A percentile compares a stretch with the other conserved stretches of the same genome.
Conservation (phyloP, 2,329 filamentous ascomycete species). For the Eutypa lata region DNA sequence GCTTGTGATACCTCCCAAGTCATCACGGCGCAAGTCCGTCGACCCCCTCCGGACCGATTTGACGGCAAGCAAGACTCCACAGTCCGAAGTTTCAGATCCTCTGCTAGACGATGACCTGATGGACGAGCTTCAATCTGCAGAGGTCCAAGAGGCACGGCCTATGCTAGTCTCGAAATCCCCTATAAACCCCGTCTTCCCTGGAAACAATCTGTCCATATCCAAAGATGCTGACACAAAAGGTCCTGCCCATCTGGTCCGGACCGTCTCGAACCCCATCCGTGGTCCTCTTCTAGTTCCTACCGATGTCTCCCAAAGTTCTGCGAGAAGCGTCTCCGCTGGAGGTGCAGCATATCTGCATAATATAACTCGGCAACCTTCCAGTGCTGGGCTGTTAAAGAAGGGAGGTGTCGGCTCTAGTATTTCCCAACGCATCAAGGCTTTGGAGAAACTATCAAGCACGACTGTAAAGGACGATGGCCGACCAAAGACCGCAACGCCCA, state of each 20-base stretch:
- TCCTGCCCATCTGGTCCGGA: conserved; percentile 37
- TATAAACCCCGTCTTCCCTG: conserved; percentile 61
- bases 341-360: conserved; percentile 53
- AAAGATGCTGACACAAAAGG: conserved; percentile 11
- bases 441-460: conserved; percentile 70
- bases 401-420: conserved; percentile 86
- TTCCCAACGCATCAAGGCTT: conserved; percentile 87
- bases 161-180: conserved; percentile 80
- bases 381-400: conserved; percentile 63
- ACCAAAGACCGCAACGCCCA: conserved; percentile 28
- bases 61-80: conserved; percentile 28
- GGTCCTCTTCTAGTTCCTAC: conserved; percentile 42
- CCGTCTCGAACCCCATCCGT: conserved; percentile 48
- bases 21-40: conserved; percentile 35
- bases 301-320: conserved; percentile 43
- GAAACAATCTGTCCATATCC: conserved; percentile 18
- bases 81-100: conserved; percentile 43
- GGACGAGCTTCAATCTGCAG: conserved; percentile 81
- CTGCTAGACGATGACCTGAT: conserved; percentile 75
- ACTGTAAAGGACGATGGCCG: conserved; percentile 23
- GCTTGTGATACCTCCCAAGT: conserved; percentile 20
- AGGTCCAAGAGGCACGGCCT: conserved; percentile 77
- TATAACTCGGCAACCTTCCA: conserved; percentile 48
- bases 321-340: conserved; percentile 55
- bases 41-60: conserved; percentile 57